Evolutionary conservation across 352 stramenopile species (phyloP).

Genomic region (Blastocystis sp.): DNA sequence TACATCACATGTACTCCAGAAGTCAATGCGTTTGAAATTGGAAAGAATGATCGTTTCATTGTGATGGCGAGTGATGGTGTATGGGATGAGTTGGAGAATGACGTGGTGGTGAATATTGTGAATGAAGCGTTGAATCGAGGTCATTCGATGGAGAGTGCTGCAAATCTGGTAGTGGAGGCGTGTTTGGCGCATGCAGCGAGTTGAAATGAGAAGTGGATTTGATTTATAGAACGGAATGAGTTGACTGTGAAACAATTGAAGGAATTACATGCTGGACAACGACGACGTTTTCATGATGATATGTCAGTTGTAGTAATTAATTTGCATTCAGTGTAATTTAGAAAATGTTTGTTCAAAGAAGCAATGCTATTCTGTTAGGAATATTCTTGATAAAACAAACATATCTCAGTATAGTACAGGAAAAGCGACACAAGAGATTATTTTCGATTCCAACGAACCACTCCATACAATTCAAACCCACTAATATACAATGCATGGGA

Average conservation of each 20-base stretch:
- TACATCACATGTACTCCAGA: slow-evolving; percentile 25
- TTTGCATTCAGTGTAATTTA: background rate
- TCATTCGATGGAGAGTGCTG: background rate
- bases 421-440: background rate
- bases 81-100: slow-evolving; percentile 65
- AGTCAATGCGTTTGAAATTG: slow-evolving; percentile 28
- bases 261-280: background rate
- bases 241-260: slow-evolving; percentile 38
- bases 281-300: slow-evolving; percentile 29
- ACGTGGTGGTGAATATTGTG: slow-evolving; percentile 53
- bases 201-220: background rate
- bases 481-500: slow-evolving; percentile 55
- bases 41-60: slow-evolving; percentile 61
- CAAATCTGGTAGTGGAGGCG: slow-evolving; percentile 14
- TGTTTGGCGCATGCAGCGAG: slow-evolving; percentile 30
- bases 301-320: slow-evolving; percentile 43
- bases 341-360: background rate
- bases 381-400: background rate
- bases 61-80: slow-evolving; percentile 65
- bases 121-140: background rate
- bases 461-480: slow-evolving; percentile 52
- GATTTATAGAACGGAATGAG: slow-evolving; percentile 29
- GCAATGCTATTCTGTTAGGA: slow-evolving; percentile 1
- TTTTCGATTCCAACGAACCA: slow-evolving; percentile 13
- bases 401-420: slow-evolving; percentile 16